Evolutionary conservation across 2,329 filamentous ascomycete genomes (phyloP).

Genomic region (Proliferodiscus dingleyae): DNA sequence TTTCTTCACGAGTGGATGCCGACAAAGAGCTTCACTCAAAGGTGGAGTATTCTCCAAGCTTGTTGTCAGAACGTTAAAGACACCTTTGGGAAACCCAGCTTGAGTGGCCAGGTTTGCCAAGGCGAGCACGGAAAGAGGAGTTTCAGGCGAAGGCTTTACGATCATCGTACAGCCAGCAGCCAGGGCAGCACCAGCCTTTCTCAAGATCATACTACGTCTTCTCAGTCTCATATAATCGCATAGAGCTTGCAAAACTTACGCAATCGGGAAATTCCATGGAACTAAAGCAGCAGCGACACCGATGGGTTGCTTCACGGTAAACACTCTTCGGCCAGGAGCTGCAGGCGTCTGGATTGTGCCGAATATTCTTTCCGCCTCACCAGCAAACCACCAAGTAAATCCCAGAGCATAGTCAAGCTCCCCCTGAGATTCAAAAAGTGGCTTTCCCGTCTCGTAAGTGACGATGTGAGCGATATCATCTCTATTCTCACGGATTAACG

Average conservation of each 20-base stretch:
- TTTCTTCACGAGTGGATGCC: constrained; percentile 56
- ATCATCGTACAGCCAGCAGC: constrained; percentile 96
- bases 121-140: constrained; percentile 51
- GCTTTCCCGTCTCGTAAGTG: constrained; percentile 89
- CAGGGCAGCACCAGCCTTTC: constrained; percentile 68
- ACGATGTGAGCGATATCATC: constrained; percentile 80
- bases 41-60: constrained; percentile 49
- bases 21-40: constrained; percentile 49
- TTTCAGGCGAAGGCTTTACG: constrained; percentile 66
- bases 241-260: constrained; percentile 32
- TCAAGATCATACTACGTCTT: constrained; percentile 67
- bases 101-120: constrained; percentile 49
- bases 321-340: constrained; percentile 66
- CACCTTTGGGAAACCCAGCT: constrained; percentile 60
- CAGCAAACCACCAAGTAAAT: constrained; percentile 78
- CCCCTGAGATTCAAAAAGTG: constrained; percentile 66
- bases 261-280: constrained; percentile 77
- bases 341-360: constrained; percentile 71
- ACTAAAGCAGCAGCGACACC: constrained; percentile 50
- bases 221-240: constrained; percentile 50
- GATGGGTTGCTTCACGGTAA: constrained; percentile 77
- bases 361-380: constrained; percentile 69
- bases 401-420: constrained; percentile 68
- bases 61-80: constrained; percentile 57
- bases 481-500: constrained; percentile 65